phyloP scores from a whole-genome alignment of 2,329 filamentous ascomycete species.

The Simplicillium sp. region DNA sequence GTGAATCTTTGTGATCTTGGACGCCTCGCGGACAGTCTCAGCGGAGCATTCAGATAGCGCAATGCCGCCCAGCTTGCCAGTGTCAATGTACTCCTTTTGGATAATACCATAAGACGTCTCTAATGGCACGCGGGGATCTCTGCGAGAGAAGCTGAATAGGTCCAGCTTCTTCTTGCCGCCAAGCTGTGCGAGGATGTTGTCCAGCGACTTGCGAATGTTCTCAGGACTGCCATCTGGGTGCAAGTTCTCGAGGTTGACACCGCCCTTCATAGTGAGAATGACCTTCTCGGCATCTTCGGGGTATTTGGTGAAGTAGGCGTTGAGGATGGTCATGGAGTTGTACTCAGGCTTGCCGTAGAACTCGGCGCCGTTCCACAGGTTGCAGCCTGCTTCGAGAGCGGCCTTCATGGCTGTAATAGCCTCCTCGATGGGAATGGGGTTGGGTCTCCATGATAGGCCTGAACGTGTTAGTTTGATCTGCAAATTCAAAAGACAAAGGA shows the following conservation, averaged over 20 bases:
- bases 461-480: constrained; percentile 6
- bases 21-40: constrained; percentile 37
- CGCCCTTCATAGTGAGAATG: constrained; percentile 54
- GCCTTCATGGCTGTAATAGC: constrained; percentile 46
- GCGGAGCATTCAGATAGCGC: constrained; percentile 42
- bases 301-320: constrained; percentile 53
- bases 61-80: constrained; percentile 41
- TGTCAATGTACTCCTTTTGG: constrained; percentile 38
- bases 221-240: constrained; percentile 41
- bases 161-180: constrained; percentile 51
- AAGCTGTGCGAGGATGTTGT: constrained; percentile 41
- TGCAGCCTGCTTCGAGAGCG: constrained; percentile 33
- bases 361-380: constrained; percentile 54
- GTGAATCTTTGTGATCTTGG: constrained; percentile 30
- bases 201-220: constrained; percentile 45
- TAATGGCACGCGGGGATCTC: constrained; percentile 39
- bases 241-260: constrained; percentile 23
- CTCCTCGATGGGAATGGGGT: constrained; percentile 31
- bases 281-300: constrained; percentile 55
- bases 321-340: constrained; percentile 50
- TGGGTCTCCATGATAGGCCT: constrained; percentile 34
- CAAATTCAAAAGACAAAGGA: constrained; percentile 5
- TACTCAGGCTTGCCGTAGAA: constrained; percentile 52
- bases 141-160: constrained; percentile 48
- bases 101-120: constrained; percentile 32